phyloP scores from a whole-genome alignment of 441 rosid species.

The Erodium texanum region DNA sequence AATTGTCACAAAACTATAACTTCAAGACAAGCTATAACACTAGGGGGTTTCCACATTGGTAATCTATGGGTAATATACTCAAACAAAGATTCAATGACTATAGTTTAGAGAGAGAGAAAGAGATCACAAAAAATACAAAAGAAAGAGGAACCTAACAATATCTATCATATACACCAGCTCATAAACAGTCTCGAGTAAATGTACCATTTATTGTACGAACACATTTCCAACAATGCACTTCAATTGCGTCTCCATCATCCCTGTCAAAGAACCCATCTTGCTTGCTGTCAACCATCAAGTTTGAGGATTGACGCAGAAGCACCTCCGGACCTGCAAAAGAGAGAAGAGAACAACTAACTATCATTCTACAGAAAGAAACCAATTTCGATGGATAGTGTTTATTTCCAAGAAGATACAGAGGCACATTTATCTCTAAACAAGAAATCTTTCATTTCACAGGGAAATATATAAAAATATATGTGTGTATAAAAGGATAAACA shows the following conservation, averaged over 20 bases:
- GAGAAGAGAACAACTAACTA: too few relatives aligned
- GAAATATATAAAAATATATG: background rate
- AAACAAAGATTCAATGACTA: background rate
- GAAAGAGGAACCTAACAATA: background rate
- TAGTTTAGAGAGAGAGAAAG: background rate
- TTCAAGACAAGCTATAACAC: background rate
- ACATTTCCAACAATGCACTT: conserved; percentile 93
- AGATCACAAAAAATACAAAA: background rate
- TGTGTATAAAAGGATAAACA: background rate
- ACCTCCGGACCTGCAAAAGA: conserved; percentile 61
- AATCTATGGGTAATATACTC: background rate
- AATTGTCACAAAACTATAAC: background rate
- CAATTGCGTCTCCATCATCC: conserved; percentile 81
- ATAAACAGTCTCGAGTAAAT: conserved; percentile 6
- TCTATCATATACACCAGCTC: conserved; percentile 2
- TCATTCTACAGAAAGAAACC: too few relatives aligned
- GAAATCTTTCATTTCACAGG: background rate
- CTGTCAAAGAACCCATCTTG: conserved; percentile 48
- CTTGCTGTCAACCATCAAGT: conserved; percentile 30
- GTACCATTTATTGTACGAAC: conserved; percentile 76
- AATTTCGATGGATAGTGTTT: too few relatives aligned
- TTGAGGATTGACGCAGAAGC: conserved; percentile 71
- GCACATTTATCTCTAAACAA: background rate
- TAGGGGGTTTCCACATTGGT: background rate
- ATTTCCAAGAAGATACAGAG: too few relatives aligned